Conservation (phyloP, 2,329 filamentous ascomycete genomes). For the Fusarium nisikadoi region DNA sequence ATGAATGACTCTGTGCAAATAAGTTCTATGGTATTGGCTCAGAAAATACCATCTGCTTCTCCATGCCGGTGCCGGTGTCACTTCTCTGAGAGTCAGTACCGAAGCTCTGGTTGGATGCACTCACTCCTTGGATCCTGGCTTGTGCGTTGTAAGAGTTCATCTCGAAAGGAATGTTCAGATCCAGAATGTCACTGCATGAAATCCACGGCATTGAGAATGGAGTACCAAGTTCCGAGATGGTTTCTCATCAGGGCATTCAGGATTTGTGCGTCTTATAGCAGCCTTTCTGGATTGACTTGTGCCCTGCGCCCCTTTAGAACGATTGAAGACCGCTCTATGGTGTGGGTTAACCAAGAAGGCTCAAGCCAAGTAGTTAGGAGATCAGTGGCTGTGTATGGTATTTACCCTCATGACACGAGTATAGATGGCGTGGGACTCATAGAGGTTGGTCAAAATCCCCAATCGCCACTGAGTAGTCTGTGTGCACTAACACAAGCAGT, state of each 20-base stretch:
- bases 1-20: neutral
- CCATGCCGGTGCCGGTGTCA: conserved; percentile 19
- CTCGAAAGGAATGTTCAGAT: neutral
- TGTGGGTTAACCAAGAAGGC: rapidly evolving
- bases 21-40: neutral
- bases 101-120: conserved; percentile 1
- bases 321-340: rapidly evolving
- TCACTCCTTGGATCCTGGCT: conserved; percentile 23
- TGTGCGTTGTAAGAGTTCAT: neutral
- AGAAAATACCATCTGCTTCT: rapidly evolving
- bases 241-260: neutral
- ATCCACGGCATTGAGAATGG: neutral
- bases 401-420: conserved; percentile 2
- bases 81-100: neutral
- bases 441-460: neutral
- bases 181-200: neutral
- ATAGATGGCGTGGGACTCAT: neutral
- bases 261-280: conserved; percentile 2
- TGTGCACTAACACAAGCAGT: neutral
- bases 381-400: neutral
- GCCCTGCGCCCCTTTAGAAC: neutral
- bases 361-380: neutral
- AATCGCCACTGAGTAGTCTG: rapidly evolving
- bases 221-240: conserved; percentile 26
- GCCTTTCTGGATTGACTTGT: neutral